These are phyloP conservation scores for Metschnikowia bowlesiae DNA, from an alignment of 805 yeast species.

Conservation along the genomic window DNA sequence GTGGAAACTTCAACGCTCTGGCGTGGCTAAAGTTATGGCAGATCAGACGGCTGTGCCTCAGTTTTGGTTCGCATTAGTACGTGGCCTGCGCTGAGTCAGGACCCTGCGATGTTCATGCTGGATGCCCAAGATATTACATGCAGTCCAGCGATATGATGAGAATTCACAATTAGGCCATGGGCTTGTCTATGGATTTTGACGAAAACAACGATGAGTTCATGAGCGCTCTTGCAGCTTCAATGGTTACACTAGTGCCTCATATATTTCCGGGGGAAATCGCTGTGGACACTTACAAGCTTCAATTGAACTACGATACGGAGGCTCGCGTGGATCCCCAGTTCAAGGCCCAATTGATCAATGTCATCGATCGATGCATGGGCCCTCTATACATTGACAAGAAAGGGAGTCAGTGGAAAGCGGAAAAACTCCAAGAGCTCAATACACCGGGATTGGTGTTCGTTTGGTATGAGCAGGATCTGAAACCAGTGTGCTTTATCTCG, in stretches of 20 bases:
- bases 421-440: conserved; percentile 42
- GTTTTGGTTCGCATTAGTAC: no score
- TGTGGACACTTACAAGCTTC: background rate
- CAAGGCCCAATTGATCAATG: conserved; percentile 14
- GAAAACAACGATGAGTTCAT: conserved; percentile 11
- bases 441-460: conserved; percentile 46
- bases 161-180: background rate
- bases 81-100: no score
- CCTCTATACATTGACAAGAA: conserved; percentile 21
- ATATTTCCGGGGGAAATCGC: conserved; percentile 6
- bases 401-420: conserved; percentile 39
- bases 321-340: background rate
- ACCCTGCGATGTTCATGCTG: background rate
- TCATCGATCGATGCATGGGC: conserved; percentile 28
- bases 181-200: conserved; percentile 8
- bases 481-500: conserved; percentile 42
- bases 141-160: background rate
- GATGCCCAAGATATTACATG: background rate
- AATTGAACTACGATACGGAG: background rate
- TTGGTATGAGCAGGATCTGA: conserved; percentile 19
- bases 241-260: conserved; percentile 7
- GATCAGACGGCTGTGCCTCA: no score
- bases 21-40: background rate
- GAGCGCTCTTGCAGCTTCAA: conserved; percentile 6
- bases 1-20: background rate